Evolutionary conservation across 73 alveolate genomes (phyloP).

Genomic region (Paramecium pentaurelia): DNA sequence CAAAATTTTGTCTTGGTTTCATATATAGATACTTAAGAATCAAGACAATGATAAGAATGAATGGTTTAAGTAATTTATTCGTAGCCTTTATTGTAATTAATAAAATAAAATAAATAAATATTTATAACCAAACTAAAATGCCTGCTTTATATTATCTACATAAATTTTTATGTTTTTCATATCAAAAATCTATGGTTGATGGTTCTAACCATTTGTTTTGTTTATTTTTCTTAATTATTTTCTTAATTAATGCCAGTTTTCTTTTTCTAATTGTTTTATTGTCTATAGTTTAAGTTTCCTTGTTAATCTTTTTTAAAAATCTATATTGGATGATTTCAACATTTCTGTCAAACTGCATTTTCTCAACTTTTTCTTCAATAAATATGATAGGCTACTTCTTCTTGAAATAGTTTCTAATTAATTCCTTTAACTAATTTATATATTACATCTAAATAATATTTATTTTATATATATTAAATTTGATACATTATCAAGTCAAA

Average conservation of each 20-base stretch:
- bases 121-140: not conserved
- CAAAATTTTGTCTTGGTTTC: conserved; percentile 35
- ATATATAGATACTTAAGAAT: not conserved
- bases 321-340: not conserved
- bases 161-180: not conserved
- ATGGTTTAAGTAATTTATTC: not conserved
- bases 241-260: not conserved
- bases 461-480: not conserved
- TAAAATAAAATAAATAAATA: not conserved
- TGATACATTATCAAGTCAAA: not conserved
- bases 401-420: not conserved
- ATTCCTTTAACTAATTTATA: not conserved
- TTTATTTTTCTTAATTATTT: not conserved
- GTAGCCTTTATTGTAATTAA: not conserved
- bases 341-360: not conserved
- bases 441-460: not conserved
- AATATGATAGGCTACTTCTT: not conserved
- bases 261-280: not conserved
- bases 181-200: not conserved
- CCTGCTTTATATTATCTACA: not conserved
- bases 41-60: not conserved
- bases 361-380: not conserved
- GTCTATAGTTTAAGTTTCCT: not conserved
- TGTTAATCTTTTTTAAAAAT: not conserved
- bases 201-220: not conserved